phyloP scores from a whole-genome alignment of 768 basidiomycete species.

The Leucocoprinus birnbaumii region DNA sequence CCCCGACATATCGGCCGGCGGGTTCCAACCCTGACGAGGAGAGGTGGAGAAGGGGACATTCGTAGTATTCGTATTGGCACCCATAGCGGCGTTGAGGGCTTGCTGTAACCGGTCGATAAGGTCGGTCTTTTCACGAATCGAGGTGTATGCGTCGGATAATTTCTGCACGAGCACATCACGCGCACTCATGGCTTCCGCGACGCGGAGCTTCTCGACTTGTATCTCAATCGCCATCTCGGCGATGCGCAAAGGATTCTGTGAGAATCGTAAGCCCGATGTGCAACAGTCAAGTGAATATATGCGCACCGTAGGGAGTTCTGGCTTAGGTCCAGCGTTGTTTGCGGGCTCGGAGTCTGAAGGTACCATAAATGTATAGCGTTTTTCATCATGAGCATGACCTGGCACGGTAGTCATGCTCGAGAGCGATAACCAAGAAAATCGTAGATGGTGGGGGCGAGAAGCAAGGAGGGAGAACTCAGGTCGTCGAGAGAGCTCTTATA shows the following conservation, averaged over 20 bases:
- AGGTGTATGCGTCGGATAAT: constrained; percentile 56
- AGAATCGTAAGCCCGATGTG: neutral
- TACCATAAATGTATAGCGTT: constrained; percentile 3
- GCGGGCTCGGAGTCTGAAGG: neutral
- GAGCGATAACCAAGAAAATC: constrained; percentile 5
- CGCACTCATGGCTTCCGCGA: constrained; percentile 56
- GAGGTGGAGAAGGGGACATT: neutral
- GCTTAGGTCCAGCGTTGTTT: neutral
- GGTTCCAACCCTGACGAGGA: constrained; percentile 10
- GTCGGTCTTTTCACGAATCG: constrained; percentile 58
- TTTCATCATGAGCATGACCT: neutral
- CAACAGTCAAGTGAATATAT: neutral
- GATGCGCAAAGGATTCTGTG: constrained; percentile 42
- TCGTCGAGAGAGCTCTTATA: neutral
- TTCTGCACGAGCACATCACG: constrained; percentile 60
- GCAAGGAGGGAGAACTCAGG: neutral
- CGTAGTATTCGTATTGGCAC: neutral
- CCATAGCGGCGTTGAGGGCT: constrained; percentile 25
- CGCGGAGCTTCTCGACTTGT: constrained; percentile 48
- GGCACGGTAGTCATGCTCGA: constrained; percentile 2
- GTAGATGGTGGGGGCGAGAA: neutral
- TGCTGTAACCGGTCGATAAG: constrained; percentile 46
- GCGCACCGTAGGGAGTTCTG: constrained; percentile 2
- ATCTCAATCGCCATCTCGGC: constrained; percentile 55
- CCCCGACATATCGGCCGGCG: constrained; percentile 21